A percentile compares a stretch with the other conserved stretches of the same genome.
Conservation (phyloP, 495 filamentous ascomycete genomes). For the Bathelium albidoporum region DNA sequence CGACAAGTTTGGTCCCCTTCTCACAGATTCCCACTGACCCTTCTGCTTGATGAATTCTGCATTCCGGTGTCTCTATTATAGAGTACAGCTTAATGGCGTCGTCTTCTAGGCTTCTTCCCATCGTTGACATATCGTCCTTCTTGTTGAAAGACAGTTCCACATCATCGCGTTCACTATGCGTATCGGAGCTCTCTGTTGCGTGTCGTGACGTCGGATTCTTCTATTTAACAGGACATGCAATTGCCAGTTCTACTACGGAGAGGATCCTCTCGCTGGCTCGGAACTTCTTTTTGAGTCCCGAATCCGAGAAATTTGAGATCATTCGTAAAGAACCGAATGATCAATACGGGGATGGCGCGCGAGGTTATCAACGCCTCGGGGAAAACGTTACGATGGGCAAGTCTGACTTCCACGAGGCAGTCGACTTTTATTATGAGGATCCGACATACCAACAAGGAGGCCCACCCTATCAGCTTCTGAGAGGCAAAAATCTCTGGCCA, state of each 20-base stretch:
- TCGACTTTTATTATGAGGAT: constrained; percentile 27
- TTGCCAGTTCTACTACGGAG: constrained; percentile 16
- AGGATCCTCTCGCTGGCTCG: constrained; percentile 22
- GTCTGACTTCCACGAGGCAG: constrained; percentile 23
- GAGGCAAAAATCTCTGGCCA: constrained; percentile 28
- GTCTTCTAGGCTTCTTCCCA: neutral
- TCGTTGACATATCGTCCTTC: neutral
- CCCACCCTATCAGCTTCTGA: constrained; percentile 14
- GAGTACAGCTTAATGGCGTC: neutral
- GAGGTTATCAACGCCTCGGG: constrained; percentile 27
- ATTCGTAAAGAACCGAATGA: constrained; percentile 17
- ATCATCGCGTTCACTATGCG: neutral
- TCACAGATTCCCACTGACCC: too few relatives aligned
- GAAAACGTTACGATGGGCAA: constrained; percentile 24
- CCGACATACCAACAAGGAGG: neutral
- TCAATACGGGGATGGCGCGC: constrained; percentile 20
- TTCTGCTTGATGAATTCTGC: too few relatives aligned
- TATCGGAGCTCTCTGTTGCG: constrained; percentile 14
- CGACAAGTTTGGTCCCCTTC: too few relatives aligned
- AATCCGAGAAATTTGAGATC: constrained; percentile 22
- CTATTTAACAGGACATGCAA: constrained; percentile 29
- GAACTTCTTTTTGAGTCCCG: constrained; percentile 24
- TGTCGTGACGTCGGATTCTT: constrained; percentile 28
- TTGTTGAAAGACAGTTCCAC: neutral
- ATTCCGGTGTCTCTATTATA: neutral